These are phyloP conservation scores for Allantophomopsis lycopodina DNA, from an alignment of 2,329 filamentous ascomycete genomes.

Conservation along the genomic window DNA sequence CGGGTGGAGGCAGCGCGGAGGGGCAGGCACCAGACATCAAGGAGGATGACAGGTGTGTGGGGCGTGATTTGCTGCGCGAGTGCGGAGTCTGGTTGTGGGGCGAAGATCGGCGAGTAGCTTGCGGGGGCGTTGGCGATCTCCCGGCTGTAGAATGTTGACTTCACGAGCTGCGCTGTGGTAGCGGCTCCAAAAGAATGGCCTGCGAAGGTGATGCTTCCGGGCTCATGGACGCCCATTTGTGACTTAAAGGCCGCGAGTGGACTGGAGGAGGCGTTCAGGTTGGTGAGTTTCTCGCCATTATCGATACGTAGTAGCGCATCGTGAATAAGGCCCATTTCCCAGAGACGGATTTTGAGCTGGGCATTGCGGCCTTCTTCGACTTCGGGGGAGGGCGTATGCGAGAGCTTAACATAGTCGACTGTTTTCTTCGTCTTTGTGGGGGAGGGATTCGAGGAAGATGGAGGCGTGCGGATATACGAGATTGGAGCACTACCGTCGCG, in stretches of 20 bases:
- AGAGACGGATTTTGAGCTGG: slow-evolving; percentile 62
- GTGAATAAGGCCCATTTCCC: slow-evolving; percentile 63
- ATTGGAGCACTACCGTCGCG: slow-evolving; percentile 68
- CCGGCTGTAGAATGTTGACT: slow-evolving; percentile 57
- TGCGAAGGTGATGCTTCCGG: slow-evolving; percentile 60
- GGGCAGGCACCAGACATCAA: slow-evolving; percentile 74
- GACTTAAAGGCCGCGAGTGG: slow-evolving; percentile 44
- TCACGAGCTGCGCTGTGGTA: slow-evolving; percentile 63
- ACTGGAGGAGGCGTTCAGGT: slow-evolving; percentile 34
- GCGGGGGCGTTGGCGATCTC: slow-evolving; percentile 26
- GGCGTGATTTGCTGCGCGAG: slow-evolving; percentile 56
- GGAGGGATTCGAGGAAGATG: background rate
- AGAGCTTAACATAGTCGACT: slow-evolving; percentile 30
- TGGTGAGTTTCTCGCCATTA: slow-evolving; percentile 30
- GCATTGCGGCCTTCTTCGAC: slow-evolving; percentile 54
- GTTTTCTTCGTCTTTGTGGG: slow-evolving; percentile 15
- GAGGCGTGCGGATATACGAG: slow-evolving; percentile 44
- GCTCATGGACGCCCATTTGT: slow-evolving; percentile 53
- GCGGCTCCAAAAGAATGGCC: slow-evolving; percentile 76
- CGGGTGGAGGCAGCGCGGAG: slow-evolving; percentile 47
- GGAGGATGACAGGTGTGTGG: slow-evolving; percentile 48
- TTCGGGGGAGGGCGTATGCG: slow-evolving; percentile 51
- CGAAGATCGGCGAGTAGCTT: slow-evolving; percentile 44
- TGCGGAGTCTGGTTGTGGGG: slow-evolving; percentile 36
- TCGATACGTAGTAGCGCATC: slow-evolving; percentile 57